Evolutionary conservation across 2,329 filamentous ascomycete species (phyloP), one percentile per base, ranked within the genome.

Genomic region (Cadophora sp.): DNA sequence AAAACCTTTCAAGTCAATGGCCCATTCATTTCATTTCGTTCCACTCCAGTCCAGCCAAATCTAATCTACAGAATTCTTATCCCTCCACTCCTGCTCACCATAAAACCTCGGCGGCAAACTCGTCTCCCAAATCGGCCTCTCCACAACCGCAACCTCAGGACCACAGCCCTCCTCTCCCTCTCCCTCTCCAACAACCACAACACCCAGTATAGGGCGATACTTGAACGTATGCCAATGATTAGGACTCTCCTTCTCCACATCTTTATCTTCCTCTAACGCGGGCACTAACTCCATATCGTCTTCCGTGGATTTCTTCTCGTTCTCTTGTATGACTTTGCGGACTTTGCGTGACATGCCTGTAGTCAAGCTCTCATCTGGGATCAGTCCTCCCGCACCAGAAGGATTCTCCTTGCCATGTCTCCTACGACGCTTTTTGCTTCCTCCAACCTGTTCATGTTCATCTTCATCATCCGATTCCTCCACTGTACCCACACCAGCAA

Each of bases 201-300:
- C 80, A 63, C 94, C 96, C 68, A 99, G 83, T 73, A 99, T 94
- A n/a, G 94, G 92, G 66, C 94, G 87, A 80, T 98, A 99, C 79
- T 97, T 96, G 83, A 91, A 94, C 5, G 94, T 97, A 77, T 90
- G 88, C 93, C 94, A 98, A 24, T 64, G 43, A 45, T 56, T 48
- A 36, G 59, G 36, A n/a, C 27, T 65, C 1, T 48, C 62, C 8
- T 64, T 60, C n/a, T 72, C 70, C 6, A 53, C 68, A n/a, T 70
- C 66, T 9, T 64, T 66, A 16, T 71, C 69, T 41, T 68, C 66
- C 27, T 67, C 65, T 0, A 68, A 33, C 36, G 59, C 24, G 30
- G 56, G 59, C 45, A 48, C 60, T 61, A 62, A 68, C 62, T 63
- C 58, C 24, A 79, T 66, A 36, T 78, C 76, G 22, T 76, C 77